Percentiles rank a stretch among this genome's conserved stretches.
Evolutionary conservation across 169 alveolate genomes (phyloP).

Genomic region (Theileria equi): DNA sequence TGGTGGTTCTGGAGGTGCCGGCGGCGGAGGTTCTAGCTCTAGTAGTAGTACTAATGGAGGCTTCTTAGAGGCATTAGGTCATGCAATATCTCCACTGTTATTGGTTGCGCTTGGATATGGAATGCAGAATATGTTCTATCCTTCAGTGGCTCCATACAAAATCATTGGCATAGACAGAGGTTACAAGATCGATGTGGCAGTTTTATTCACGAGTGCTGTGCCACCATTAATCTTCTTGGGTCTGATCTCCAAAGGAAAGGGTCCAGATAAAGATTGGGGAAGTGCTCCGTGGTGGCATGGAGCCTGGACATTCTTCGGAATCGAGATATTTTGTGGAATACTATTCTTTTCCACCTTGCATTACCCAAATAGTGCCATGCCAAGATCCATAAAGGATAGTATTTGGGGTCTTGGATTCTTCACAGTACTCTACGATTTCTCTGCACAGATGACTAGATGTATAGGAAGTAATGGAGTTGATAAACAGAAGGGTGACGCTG

Average conservation of each 20-base stretch:
- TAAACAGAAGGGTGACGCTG: slow-evolving; percentile 10
- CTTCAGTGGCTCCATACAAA: slow-evolving; percentile 26
- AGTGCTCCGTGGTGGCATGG: neutral
- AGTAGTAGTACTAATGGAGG: neutral
- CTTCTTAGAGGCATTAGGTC: neutral
- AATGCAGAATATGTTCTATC: neutral
- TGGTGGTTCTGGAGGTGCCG: too few relatives aligned
- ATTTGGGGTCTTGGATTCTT: neutral
- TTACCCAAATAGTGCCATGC: neutral
- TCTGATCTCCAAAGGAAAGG: neutral
- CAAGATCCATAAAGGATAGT: neutral
- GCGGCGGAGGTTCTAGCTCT: neutral
- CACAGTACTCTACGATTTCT: neutral
- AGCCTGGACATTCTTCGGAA: neutral
- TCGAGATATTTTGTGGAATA: neutral
- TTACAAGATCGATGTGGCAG: slow-evolving; percentile 6
- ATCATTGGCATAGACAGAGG: slow-evolving; percentile 9
- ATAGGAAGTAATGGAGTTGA: slow-evolving; percentile 12
- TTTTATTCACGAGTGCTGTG: neutral
- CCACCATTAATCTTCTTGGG: neutral
- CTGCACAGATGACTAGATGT: neutral
- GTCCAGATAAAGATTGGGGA: slow-evolving; percentile 22
- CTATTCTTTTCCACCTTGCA: neutral
- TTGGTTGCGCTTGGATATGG: slow-evolving; percentile 3
- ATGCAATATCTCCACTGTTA: slow-evolving; percentile 7